Conservation (phyloP, 2,329 filamentous ascomycete genomes). For the Aureobasidium sp. region DNA sequence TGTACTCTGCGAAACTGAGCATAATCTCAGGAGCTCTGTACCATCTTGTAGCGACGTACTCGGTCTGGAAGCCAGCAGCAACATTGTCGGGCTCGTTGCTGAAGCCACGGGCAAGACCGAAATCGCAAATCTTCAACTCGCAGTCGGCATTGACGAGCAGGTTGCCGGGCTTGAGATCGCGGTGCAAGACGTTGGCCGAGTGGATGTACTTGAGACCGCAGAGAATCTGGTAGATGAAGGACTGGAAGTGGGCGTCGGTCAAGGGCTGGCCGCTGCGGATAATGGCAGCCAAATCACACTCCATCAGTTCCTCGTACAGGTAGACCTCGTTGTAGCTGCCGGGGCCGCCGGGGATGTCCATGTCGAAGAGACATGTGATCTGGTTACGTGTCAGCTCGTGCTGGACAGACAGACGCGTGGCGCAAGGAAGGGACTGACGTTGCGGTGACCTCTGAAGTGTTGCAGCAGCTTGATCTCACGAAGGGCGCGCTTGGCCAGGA, state of each 20-base stretch:
- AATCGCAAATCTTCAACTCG: constrained; percentile 98
- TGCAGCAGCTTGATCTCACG: constrained; percentile 98
- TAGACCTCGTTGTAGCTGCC: constrained; percentile 99
- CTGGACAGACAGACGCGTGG: not conserved
- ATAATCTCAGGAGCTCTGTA: constrained; percentile 98
- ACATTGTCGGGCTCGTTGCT: constrained; percentile 87
- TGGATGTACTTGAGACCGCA: constrained; percentile 99
- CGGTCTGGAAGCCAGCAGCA: constrained; percentile 90
- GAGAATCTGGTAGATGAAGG: constrained; percentile 99
- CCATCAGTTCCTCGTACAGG: constrained; percentile 98
- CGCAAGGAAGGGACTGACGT: not conserved
- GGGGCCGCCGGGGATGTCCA: constrained; percentile 86
- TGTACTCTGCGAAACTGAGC: constrained; percentile 99
- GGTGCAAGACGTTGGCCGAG: constrained; percentile 93
- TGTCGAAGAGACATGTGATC: constrained; percentile 99
- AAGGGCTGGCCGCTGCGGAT: constrained; percentile 94
- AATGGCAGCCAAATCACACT: constrained; percentile 95
- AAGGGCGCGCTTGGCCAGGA: constrained; percentile 92
- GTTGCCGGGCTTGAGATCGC: constrained; percentile 95
- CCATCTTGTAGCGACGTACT: constrained; percentile 98
- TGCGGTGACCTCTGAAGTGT: constrained; percentile 62
- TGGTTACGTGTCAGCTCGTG: constrained; percentile 29
- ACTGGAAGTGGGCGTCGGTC: constrained; percentile 98
- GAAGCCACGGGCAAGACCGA: constrained; percentile 91
- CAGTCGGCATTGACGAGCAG: constrained; percentile 97